phyloP scores from a whole-genome alignment of 345 rosid species.

The Populus alba region DNA sequence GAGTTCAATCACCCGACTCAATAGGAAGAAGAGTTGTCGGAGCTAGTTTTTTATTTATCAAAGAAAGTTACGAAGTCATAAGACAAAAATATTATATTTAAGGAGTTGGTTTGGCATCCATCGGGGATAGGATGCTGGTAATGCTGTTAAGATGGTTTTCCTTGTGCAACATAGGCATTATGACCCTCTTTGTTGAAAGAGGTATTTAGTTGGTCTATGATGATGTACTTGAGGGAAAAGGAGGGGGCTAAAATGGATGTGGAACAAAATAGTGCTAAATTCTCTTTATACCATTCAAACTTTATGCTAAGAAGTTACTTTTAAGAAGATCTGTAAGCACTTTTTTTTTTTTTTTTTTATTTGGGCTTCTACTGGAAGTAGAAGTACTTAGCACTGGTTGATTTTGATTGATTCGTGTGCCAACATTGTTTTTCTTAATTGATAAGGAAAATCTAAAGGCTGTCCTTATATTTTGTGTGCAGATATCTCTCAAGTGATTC shows the following conservation, averaged over 20 bases:
- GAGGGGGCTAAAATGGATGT: not conserved
- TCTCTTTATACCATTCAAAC: not conserved
- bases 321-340: not conserved
- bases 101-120: not conserved
- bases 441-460: not conserved
- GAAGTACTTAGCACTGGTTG: no score
- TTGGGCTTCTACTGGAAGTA: not conserved
- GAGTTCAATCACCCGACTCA: no score
- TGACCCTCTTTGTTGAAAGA: not conserved
- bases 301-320: not conserved
- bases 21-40: no score
- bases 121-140: not conserved
- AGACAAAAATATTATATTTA: not conserved
- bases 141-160: not conserved
- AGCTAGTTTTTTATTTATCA: no score
- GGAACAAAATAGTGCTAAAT: not conserved
- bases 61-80: not conserved
- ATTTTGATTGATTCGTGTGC: no score
- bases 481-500: slow-evolving; percentile 78
- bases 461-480: slow-evolving; percentile 32
- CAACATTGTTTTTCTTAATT: not conserved
- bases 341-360: not conserved
- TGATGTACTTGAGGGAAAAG: not conserved
- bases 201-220: not conserved
- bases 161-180: not conserved